Base-by-base conservation (phyloP, 2,329 filamentous ascomycete genomes). In the Aureobasidium sp. region DNA sequence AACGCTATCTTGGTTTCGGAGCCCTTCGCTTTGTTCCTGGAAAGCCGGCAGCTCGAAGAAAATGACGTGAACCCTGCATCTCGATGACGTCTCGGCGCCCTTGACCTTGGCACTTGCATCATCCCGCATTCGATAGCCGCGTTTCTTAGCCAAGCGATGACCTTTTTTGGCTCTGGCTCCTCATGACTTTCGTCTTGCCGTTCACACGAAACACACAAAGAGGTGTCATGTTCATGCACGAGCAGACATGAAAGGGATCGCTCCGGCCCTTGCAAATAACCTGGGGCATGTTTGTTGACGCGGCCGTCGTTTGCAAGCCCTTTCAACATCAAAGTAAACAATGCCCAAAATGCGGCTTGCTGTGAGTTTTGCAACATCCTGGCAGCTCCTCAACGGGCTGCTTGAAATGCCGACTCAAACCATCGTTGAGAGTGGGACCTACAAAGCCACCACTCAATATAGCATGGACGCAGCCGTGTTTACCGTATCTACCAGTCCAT, bases 91-190 rank as follows among this genome's bases (percentile, higher is more conserved):
- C 23, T 29, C 15, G 50, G 51, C 51, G 51, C n/a, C 37, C 13
- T 31, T 11, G 15, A 53, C 49, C 47, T 53, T 53, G 49, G 50
- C 35, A 31, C 25, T 54, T 54, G 50, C 50, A 54, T 57, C 40
- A 45, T 43, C 38, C 53, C 53, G 53, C 53, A 45, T 45, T 57
- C 53, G 53, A 57, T 57, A 57, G 53, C 53, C 53, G 53, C 40
- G 40, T 57, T 57, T 33, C 23, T 54, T 37, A 43, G 37, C 51
- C 51, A 54, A 43, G 37, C 50, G 50, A 54, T 37, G 23, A 42
- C 50, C 21, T 27, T n/a, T 55, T 57, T 45, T 40, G 53, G 53
- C 29, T 57, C 53, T 45, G 50, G 17, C 25, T 54, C 35, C 25
- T 17, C n/a, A 15, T 25, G 50, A 31, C 27, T 54, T 54, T 42